Percentiles rank a stretch among this genome's conserved stretches.
Evolutionary conservation across 1,284 basidiomycete species (phyloP).

Genomic region (Erythrobasidium hasegawianum): DNA sequence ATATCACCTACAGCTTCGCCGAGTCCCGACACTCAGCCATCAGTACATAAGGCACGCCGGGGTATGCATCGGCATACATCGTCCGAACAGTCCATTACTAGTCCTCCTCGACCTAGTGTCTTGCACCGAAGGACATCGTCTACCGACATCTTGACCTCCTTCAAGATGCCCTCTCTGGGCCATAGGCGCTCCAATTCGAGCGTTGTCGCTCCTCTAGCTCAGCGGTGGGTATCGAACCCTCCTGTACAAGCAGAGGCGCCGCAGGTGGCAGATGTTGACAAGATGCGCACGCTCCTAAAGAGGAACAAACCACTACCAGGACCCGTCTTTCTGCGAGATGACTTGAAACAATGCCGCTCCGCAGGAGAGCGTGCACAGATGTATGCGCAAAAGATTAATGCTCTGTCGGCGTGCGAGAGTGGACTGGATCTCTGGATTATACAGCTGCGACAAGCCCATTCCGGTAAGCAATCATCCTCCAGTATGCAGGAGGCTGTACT

Average conservation of each 20-base stretch:
- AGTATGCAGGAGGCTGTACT: background rate
- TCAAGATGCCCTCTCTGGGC: background rate
- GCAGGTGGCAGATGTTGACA: background rate
- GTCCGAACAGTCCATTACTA: no score
- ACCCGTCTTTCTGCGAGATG: conserved; percentile 44
- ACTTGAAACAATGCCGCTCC: conserved; percentile 61
- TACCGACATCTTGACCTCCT: no score
- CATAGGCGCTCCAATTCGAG: background rate
- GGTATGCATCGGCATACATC: no score
- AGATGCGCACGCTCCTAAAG: background rate
- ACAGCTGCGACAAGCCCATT: background rate
- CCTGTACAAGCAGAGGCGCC: background rate
- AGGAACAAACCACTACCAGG: conserved; percentile 36
- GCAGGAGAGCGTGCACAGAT: conserved; percentile 67
- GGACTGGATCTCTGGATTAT: conserved; percentile 68
- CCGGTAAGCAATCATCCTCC: background rate
- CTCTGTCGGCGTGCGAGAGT: conserved; percentile 69
- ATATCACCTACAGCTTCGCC: no score
- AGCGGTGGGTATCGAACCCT: no score
- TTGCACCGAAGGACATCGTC: no score
- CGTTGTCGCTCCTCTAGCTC: no score
- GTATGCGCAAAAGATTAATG: conserved; percentile 80
- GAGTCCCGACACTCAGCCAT: no score
- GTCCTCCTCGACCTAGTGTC: no score
- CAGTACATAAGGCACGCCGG: no score